Base-by-base conservation (phyloP, 2,329 filamentous ascomycete genomes). In the Penicillium olsonii region DNA sequence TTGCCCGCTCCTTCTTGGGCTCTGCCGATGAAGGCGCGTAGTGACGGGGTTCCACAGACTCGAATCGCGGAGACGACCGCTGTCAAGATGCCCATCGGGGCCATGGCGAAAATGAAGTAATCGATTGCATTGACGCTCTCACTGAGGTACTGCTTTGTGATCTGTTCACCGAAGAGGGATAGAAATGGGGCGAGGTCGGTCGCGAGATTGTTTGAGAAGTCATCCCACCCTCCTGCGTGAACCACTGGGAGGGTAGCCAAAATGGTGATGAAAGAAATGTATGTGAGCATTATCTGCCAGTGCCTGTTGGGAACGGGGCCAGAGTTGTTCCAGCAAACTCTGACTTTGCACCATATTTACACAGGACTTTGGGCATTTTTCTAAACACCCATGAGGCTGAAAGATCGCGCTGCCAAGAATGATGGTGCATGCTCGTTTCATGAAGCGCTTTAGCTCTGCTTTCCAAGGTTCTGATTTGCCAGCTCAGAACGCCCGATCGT, bases 111-210 rank as follows among this genome's bases (percentile, higher is more conserved):
- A 5, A 72, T 62, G 2, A 76, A 57, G 15, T 65, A 61, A 33
- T 76, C 74, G 0, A 62, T 53, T 55, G 64, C 63, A 2, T 60
- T 62, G 0, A 66, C 51, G 0, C 65, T 59, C 17, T 71, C 60
- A 49, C 67, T 72, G 27, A 75, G 59, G 48, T 70, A 75, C 42
- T 75, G 71, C 58, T 68, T 73, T 0, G 69, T 66, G 3, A 71
- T 65, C 5, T 64, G 54, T n/a, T 75, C 71, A 1, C 70, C 71
- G 19, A 75, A 75, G 2, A 67, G 55, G 4, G 56, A 37, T 2
- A 61, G 24, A 22, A 61, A 45, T 5, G 50, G 53, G 2, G 50
- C 45, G 3, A 56, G 44, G 15, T 53, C 51, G 12, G 53, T 53
- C 27, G 50, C 50, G 18, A 56, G 46, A 20, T 53, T 56, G 20